A percentile compares a stretch with the other conserved stretches of the same genome.
Conservation (phyloP, 2,329 filamentous ascomycete genomes). For the Metarhizium sp. region DNA sequence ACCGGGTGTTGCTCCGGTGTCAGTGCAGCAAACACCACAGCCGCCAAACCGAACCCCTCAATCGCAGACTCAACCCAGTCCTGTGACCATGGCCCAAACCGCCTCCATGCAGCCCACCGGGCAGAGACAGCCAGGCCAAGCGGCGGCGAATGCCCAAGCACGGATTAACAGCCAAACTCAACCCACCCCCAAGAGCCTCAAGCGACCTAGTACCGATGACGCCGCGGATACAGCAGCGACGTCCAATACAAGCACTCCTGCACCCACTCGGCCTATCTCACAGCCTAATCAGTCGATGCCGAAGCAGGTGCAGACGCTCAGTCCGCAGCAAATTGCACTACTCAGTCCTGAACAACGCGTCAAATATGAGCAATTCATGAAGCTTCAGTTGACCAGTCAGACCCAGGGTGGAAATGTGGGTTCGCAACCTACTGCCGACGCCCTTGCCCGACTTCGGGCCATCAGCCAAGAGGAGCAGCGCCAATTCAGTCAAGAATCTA, state of each 20-base stretch:
- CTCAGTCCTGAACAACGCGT: slow-evolving; percentile 35
- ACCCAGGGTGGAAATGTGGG: slow-evolving; percentile 8
- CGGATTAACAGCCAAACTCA: slow-evolving; percentile 15
- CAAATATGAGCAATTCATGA: slow-evolving; percentile 31
- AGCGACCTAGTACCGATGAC: slow-evolving; percentile 42
- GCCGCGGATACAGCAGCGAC: slow-evolving; percentile 17
- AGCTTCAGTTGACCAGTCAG: slow-evolving; percentile 18
- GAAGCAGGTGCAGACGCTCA: slow-evolving; percentile 16
- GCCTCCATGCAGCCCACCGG: slow-evolving; percentile 18
- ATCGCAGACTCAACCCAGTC: slow-evolving; percentile 26
- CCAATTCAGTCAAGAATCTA: slow-evolving; percentile 27
- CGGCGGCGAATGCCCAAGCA: slow-evolving; percentile 13
- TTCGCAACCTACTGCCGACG: slow-evolving; percentile 13
- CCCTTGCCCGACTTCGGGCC: slow-evolving; percentile 22
- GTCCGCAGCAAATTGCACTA: slow-evolving; percentile 25
- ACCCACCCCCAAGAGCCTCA: slow-evolving; percentile 32
- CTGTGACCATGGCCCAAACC: slow-evolving; percentile 35
- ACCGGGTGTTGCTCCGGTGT: slow-evolving; percentile 10
- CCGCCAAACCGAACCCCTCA: slow-evolving; percentile 31
- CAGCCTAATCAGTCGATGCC: slow-evolving; percentile 14
- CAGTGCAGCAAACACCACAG: slow-evolving; percentile 41
- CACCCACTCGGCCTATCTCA: slow-evolving; percentile 13
- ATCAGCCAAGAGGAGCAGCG: slow-evolving; percentile 32
- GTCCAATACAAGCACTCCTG: slow-evolving; percentile 10
- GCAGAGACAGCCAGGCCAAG: slow-evolving; percentile 18